A percentile compares a stretch with the other conserved stretches of the same genome.
phyloP scores from a whole-genome alignment of 2,329 filamentous ascomycete genomes.

The Fusarium abutilonis region DNA sequence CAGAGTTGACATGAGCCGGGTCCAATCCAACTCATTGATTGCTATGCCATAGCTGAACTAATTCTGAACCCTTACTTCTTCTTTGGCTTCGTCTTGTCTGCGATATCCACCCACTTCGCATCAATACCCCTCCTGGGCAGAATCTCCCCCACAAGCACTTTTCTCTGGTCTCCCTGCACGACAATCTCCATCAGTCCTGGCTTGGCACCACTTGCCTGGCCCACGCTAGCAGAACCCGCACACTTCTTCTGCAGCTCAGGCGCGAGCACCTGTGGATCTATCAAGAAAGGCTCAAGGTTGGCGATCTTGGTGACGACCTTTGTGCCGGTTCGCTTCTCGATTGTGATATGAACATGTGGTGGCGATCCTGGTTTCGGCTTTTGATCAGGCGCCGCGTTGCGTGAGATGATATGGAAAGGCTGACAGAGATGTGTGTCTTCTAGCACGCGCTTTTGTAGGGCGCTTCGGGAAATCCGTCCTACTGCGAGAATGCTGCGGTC shows the following conservation, averaged over 20 bases:
- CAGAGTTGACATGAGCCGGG: too few species aligned
- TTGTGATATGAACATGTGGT: conserved; percentile 31
- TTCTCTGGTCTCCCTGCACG: conserved; percentile 38
- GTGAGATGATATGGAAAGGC: conserved; percentile 33
- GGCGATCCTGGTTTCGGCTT: conserved; percentile 37
- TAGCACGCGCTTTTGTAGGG: conserved; percentile 34
- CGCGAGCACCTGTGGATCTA: conserved; percentile 36
- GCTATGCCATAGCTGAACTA: too few species aligned
- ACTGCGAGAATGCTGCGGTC: conserved; percentile 30
- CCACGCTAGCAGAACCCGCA: conserved; percentile 37
- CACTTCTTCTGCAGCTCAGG: conserved; percentile 41
- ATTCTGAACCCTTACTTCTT: conserved; percentile 16
- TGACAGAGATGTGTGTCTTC: conserved; percentile 37
- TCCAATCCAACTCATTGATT: too few species aligned
- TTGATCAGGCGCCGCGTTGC: conserved; percentile 24
- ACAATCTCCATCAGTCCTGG: conserved; percentile 39
- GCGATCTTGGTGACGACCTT: conserved; percentile 41
- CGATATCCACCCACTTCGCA: conserved; percentile 37
- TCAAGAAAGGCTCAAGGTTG: conserved; percentile 38
- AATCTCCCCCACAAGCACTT: conserved; percentile 29
- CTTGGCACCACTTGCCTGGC: conserved; percentile 36
- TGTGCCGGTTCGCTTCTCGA: conserved; percentile 40
- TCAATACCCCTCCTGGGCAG: conserved; percentile 28
- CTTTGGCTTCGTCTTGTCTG: conserved; percentile 38
- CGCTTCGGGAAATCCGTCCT: conserved; percentile 33